Conservation (phyloP, 371 early-diverging fungal species). For the Mucor saturninus region DNA sequence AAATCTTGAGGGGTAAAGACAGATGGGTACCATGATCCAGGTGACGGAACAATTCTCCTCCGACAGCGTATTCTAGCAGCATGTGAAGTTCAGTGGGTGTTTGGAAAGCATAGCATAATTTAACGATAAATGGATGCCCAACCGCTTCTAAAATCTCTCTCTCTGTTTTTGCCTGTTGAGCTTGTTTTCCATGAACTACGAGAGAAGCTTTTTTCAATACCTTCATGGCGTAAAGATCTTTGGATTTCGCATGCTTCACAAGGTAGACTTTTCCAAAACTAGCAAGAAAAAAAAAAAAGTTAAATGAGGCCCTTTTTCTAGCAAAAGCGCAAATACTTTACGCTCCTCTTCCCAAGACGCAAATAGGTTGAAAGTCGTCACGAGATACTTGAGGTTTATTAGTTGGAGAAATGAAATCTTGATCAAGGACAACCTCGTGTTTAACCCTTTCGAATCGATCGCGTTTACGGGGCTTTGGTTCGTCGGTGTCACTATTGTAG, state of each 20-base stretch:
- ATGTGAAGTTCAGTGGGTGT: conserved; percentile 86
- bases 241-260: conserved; percentile 70
- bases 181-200: conserved; percentile 72
- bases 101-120: conserved; percentile 95
- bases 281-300: conserved; percentile 1
- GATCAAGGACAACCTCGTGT: conserved; percentile 31
- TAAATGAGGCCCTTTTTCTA: not conserved
- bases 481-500: conserved; percentile 51
- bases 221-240: conserved; percentile 89
- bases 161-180: conserved; percentile 77
- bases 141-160: conserved; percentile 78
- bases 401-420: conserved; percentile 30
- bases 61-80: conserved; percentile 96
- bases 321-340: conserved; percentile 25
- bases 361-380: conserved; percentile 87
- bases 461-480: conserved; percentile 38
- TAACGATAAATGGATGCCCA: conserved; percentile 94
- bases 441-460: conserved; percentile 16
- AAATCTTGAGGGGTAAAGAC: not conserved
- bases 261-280: conserved; percentile 84
- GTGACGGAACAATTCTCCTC: conserved; percentile 98
- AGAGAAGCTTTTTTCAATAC: conserved; percentile 88
- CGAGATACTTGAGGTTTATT: conserved; percentile 69
- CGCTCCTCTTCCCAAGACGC: conserved; percentile 96
- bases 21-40: conserved; percentile 67